A percentile compares a stretch with the other conserved stretches of the same genome.
These are phyloP conservation scores for Cercospora nicotianae DNA, from an alignment of 2,329 filamentous ascomycete genomes.

Conservation along the genomic window DNA sequence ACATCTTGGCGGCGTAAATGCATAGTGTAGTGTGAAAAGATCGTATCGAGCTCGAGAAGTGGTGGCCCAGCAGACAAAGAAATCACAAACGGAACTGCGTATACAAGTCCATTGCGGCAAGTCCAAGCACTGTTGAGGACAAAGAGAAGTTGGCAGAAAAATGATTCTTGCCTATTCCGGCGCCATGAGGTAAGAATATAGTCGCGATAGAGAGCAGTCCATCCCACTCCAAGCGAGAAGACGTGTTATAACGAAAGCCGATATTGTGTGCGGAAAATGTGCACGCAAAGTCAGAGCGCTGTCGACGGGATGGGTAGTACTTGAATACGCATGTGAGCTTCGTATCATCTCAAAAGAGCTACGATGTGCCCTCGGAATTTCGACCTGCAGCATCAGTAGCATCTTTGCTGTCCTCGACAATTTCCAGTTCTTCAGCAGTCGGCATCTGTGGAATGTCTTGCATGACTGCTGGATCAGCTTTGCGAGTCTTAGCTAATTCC, in stretches of 20 bases:
- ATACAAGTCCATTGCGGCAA: background rate
- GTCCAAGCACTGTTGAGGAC: background rate
- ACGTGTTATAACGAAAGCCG: background rate
- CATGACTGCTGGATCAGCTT: constrained; percentile 47
- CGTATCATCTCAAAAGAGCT: background rate
- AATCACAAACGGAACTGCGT: background rate
- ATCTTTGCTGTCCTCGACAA: constrained; percentile 21
- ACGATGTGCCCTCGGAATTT: background rate
- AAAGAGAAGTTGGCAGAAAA: constrained; percentile 9
- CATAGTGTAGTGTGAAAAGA: background rate
- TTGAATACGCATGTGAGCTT: background rate
- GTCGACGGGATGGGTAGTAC: background rate
- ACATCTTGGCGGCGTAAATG: constrained; percentile 22
- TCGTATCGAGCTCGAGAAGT: background rate
- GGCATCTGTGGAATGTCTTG: constrained; percentile 48
- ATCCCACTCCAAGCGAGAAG: background rate
- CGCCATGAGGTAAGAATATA: background rate
- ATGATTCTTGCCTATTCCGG: background rate
- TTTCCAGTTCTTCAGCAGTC: constrained; percentile 47
- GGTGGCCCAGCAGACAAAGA: constrained; percentile 13
- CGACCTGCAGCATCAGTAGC: background rate
- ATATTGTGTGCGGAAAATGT: background rate
- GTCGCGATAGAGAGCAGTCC: background rate
- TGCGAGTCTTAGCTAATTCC: constrained; percentile 40
- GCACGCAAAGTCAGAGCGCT: background rate